Evolutionary conservation across 2,329 filamentous ascomycete species (phyloP), one percentile per base, ranked within the genome.

Genomic region (Blastomyces percursus): DNA sequence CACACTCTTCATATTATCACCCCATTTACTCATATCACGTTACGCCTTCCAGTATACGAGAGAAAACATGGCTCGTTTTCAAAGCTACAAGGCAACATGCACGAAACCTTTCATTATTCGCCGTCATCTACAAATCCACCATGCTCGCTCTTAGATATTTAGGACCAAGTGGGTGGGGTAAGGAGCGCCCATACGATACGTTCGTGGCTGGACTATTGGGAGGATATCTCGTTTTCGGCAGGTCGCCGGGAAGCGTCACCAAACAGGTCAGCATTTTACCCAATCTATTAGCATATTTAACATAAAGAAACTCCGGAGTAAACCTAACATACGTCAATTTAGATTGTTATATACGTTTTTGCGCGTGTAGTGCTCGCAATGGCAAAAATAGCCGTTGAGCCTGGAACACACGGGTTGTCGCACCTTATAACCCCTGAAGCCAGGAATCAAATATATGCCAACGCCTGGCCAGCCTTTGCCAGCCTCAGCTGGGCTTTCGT

Each of bases 281-380:
- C 44, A 21, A 66, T 48, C 62, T 66, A 56, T 27, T 40, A 30
- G n/a, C 35, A 19, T 30, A 60, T 32, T 55, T 51, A 40, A 40
- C 21, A 16, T 38, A 50, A 27, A 3, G 21, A 50, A 27, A 11
- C 38, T 58, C n/a, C 24, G 32, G n/a, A 16, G 8, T 42, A 32
- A 46, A 48, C 14, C 38, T 35, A 46, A n/a, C 11, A 30, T 40
- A 56, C 30, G 14, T 24, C 16, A 38, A 19, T 55, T 21, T 61
- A 99, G 81, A 99, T 99, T 73, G 91, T 96, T 75, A 90, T 97
- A 70, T 99, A 99, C 79, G 89, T 99, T 66, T 96, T 96, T 73
- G 94, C 94, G 57, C 86, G 94, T 67, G 94, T 96, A 19, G 82
- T 88, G 64, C 84, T 99, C 42, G 90, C 90, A 9, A 78, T 95